phyloP scores from a whole-genome alignment of 768 basidiomycete genomes.

The Russula olivacea region DNA sequence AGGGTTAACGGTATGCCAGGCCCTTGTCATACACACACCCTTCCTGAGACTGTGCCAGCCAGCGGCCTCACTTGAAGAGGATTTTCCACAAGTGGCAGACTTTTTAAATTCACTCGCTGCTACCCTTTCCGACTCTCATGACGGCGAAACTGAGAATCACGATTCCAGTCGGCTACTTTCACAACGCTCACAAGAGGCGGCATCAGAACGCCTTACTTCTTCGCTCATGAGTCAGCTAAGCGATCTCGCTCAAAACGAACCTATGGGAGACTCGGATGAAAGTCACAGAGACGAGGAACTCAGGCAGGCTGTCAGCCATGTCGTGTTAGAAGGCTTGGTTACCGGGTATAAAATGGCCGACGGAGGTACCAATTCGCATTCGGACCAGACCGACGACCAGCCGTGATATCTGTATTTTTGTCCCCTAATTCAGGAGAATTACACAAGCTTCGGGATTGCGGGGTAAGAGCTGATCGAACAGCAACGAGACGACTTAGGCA shows the following conservation, averaged over 20 bases:
- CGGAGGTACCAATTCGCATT: conserved; percentile 1
- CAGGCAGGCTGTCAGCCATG: conserved; percentile 51
- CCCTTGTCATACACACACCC: not conserved
- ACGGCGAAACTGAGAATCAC: conserved; percentile 5
- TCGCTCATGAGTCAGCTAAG: conserved; percentile 59
- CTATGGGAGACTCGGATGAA: conserved; percentile 53
- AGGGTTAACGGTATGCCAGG: conserved; percentile 59
- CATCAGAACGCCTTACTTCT: conserved; percentile 65
- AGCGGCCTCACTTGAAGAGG: conserved; percentile 61
- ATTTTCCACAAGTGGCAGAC: conserved; percentile 60
- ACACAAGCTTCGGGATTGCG: conserved; percentile 15
- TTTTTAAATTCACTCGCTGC: conserved; percentile 44
- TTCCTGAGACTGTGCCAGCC: conserved; percentile 41
- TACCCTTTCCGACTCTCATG: conserved; percentile 26
- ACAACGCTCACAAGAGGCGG: conserved; percentile 60
- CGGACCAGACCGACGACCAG: conserved; percentile 7
- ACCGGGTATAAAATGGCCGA: conserved; percentile 52
- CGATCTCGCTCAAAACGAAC: conserved; percentile 57
- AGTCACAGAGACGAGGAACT: conserved; percentile 55
- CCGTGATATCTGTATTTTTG: not conserved
- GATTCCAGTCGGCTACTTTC: conserved; percentile 38
- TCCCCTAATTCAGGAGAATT: not conserved
- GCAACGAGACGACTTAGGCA: not conserved
- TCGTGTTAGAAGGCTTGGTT: conserved; percentile 61
- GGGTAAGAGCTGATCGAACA: not conserved